phyloP scores from a whole-genome alignment of 768 basidiomycete genomes.

The Sarcomyxa edulis region DNA sequence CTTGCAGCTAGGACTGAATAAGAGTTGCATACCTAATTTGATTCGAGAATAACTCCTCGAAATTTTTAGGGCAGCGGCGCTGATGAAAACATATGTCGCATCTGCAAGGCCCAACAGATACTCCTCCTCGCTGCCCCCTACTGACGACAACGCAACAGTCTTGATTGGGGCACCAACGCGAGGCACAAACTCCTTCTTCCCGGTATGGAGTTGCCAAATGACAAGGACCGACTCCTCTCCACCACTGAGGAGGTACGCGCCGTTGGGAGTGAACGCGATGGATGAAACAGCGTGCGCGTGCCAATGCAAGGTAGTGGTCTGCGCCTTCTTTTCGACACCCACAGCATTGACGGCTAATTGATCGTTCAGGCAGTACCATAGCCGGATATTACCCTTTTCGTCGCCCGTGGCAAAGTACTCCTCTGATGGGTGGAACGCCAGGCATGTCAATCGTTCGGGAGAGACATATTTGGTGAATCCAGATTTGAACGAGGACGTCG shows the following conservation, averaged over 20 bases:
- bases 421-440: slow-evolving; percentile 84
- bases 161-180: slow-evolving; percentile 85
- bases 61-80: slow-evolving; percentile 65
- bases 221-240: slow-evolving; percentile 97
- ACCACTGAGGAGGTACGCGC: slow-evolving; percentile 88
- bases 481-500: slow-evolving; percentile 46
- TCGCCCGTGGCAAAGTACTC: slow-evolving; percentile 97
- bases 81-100: slow-evolving; percentile 74
- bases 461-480: slow-evolving; percentile 84
- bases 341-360: slow-evolving; percentile 41
- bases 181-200: slow-evolving; percentile 88
- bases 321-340: slow-evolving; percentile 73
- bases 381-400: slow-evolving; percentile 70
- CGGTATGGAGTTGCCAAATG: slow-evolving; percentile 90
- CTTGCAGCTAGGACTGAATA: no score
- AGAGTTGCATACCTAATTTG: slow-evolving; percentile 58
- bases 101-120: slow-evolving; percentile 82
- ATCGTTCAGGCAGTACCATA: slow-evolving; percentile 91
- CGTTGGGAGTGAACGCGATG: slow-evolving; percentile 82
- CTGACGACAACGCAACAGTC: slow-evolving; percentile 55
- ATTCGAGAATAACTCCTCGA: slow-evolving; percentile 70
- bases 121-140: slow-evolving; percentile 65
- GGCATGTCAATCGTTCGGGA: slow-evolving; percentile 73
- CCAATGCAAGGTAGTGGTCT: slow-evolving; percentile 90
- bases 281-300: slow-evolving; percentile 92